A percentile compares a stretch with the other conserved stretches of the same genome.
phyloP scores from a whole-genome alignment of 169 alveolate genomes.

The Plasmodium coatneyi region DNA sequence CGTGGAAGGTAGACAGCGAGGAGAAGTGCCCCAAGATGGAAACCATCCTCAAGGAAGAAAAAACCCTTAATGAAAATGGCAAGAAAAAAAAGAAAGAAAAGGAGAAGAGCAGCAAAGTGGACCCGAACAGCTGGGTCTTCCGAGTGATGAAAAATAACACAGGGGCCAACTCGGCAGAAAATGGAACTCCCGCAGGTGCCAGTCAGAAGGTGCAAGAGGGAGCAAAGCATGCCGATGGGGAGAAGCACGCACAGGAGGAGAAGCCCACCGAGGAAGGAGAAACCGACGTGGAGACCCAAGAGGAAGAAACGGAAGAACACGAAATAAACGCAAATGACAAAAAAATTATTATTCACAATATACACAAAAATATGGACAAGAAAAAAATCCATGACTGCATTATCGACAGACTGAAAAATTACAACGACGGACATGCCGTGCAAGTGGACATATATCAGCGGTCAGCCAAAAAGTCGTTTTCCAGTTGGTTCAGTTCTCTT shows the following conservation, averaged over 20 bases:
- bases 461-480: slow-evolving; percentile 10
- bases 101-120: slow-evolving; percentile 4
- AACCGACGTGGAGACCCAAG: background rate
- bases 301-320: background rate
- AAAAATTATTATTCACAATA: slow-evolving; percentile 70
- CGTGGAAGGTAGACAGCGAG: slow-evolving; percentile 6
- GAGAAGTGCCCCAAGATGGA: slow-evolving; percentile 4
- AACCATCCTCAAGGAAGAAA: slow-evolving; percentile 16
- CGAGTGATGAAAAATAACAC: slow-evolving; percentile 43
- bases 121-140: slow-evolving; percentile 68
- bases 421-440: slow-evolving; percentile 75
- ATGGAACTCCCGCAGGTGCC: background rate
- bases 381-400: slow-evolving; percentile 71
- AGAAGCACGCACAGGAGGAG: background rate
- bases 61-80: background rate
- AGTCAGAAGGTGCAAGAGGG: background rate
- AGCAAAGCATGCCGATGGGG: background rate
- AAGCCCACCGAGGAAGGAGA: background rate
- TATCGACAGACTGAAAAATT: slow-evolving; percentile 51
- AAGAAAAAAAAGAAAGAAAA: slow-evolving; percentile 44
- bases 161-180: background rate
- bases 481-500: slow-evolving; percentile 7
- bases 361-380: slow-evolving; percentile 70
- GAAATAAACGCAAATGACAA: slow-evolving; percentile 54
- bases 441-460: slow-evolving; percentile 67